Conservation (phyloP, 106 monocot species). For the Cymbidium sinense region DNA sequence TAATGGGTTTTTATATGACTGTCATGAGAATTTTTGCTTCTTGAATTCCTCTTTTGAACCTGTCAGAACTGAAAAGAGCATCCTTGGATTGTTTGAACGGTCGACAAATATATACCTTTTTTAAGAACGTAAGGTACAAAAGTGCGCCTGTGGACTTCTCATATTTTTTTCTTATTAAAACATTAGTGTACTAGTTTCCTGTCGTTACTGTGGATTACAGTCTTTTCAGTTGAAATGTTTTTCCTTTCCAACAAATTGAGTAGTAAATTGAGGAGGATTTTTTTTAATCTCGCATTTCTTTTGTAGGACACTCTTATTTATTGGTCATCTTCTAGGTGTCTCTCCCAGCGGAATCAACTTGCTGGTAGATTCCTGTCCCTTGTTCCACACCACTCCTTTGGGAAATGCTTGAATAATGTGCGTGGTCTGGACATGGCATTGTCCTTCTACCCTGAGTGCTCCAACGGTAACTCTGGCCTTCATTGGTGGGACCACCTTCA, state of each 20-base stretch:
- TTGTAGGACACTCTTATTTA: slow-evolving; percentile 68
- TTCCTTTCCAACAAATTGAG: background rate
- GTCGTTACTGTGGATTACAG: background rate
- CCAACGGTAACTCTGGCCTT: slow-evolving; percentile 10
- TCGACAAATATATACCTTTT: background rate
- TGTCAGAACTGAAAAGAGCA: background rate
- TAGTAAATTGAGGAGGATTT: background rate
- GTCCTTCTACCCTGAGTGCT: slow-evolving; percentile 74
- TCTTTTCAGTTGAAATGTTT: background rate
- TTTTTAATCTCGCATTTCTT: background rate
- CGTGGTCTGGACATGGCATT: slow-evolving; percentile 64
- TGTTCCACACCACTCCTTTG: slow-evolving; percentile 83
- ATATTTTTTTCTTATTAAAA: no score
- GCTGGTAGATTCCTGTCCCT: slow-evolving; percentile 66
- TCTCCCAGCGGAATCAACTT: slow-evolving; percentile 45
- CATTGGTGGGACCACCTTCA: slow-evolving; percentile 93
- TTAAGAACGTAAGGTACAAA: background rate
- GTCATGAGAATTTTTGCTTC: background rate
- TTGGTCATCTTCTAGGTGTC: slow-evolving; percentile 97
- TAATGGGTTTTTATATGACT: background rate
- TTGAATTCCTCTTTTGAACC: background rate
- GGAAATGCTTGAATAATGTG: slow-evolving; percentile 94
- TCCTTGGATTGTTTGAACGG: background rate
- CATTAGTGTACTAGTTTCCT: background rate
- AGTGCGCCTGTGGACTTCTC: background rate